Evolutionary conservation across 257 asterid genomes (phyloP).

Genomic region (Nicotiana obtusifolia): DNA sequence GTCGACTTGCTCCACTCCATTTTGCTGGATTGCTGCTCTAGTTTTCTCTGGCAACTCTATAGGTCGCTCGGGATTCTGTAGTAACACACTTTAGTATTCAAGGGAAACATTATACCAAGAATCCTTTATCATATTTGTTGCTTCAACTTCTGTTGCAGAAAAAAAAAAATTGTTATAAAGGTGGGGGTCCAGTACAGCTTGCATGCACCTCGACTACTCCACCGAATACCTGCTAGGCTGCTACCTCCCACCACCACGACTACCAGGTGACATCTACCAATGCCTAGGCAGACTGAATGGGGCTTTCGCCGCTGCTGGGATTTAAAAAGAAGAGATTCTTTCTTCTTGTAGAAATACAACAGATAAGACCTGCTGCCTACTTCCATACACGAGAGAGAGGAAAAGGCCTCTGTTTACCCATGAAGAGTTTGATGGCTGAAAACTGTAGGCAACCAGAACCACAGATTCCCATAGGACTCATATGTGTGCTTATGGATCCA

Average conservation of each 20-base stretch:
- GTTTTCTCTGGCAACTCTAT: neutral
- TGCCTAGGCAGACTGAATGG: too few relatives aligned
- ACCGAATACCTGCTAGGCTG: too few relatives aligned
- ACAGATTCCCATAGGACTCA: neutral
- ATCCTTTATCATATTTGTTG: neutral
- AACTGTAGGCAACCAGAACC: neutral
- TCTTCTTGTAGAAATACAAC: neutral
- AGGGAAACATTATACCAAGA: neutral
- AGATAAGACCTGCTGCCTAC: neutral
- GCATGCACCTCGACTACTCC: too few relatives aligned
- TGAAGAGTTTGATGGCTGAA: neutral
- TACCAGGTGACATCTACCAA: too few relatives aligned
- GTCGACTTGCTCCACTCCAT: neutral
- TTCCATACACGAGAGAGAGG: neutral
- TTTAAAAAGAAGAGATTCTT: neutral
- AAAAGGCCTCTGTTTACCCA: neutral
- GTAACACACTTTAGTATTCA: neutral
- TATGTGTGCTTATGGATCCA: neutral
- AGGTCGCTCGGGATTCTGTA: neutral
- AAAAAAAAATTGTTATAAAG: neutral
- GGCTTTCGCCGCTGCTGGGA: too few relatives aligned
- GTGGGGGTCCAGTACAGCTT: too few relatives aligned
- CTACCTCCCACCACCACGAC: too few relatives aligned
- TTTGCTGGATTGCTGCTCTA: neutral
- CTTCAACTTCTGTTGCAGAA: neutral